Percentiles rank a stretch among this genome's conserved stretches.
phyloP scores from a whole-genome alignment of 2,329 filamentous ascomycete species.

The Phaeosphaeria sp. region DNA sequence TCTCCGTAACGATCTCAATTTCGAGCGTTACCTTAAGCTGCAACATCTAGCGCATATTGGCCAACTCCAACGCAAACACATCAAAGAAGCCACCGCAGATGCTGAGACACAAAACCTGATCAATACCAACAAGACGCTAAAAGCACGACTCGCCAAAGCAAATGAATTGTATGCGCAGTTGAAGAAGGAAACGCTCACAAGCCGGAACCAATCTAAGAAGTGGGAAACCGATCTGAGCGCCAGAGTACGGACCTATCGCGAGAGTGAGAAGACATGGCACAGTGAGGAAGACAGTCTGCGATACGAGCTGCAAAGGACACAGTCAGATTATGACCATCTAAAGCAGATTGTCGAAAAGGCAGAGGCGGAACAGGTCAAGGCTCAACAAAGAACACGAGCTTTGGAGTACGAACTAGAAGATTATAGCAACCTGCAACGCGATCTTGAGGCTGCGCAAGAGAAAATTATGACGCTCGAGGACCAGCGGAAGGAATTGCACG shows the following conservation, averaged over 20 bases:
- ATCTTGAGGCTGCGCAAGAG: conserved; percentile 43
- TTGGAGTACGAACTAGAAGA: conserved; percentile 68
- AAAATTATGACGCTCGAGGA: conserved; percentile 40
- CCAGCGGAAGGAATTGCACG: conserved; percentile 54
- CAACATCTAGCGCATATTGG: conserved; percentile 84
- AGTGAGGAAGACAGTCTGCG: conserved; percentile 64
- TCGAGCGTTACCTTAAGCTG: conserved; percentile 82
- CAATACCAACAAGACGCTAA: conserved; percentile 75
- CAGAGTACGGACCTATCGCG: conserved; percentile 70
- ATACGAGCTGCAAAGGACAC: conserved; percentile 64
- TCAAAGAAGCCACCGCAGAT: conserved; percentile 78
- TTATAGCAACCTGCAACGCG: conserved; percentile 51
- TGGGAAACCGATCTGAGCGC: conserved; percentile 75
- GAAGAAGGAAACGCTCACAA: conserved; percentile 74
- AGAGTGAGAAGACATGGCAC: conserved; percentile 72
- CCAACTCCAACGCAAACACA: conserved; percentile 74
- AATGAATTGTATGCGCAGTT: conserved; percentile 73
- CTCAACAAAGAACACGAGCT: conserved; percentile 63
- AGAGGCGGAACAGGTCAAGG: conserved; percentile 67
- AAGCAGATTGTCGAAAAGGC: conserved; percentile 70
- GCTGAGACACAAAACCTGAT: conserved; percentile 83
- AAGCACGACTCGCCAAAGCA: conserved; percentile 74
- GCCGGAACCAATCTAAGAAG: conserved; percentile 75
- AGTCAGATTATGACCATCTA: conserved; percentile 68
- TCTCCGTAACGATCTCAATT: conserved; percentile 79